Conservation (phyloP, 495 filamentous ascomycete species). For the Pyronema omphalodes region DNA sequence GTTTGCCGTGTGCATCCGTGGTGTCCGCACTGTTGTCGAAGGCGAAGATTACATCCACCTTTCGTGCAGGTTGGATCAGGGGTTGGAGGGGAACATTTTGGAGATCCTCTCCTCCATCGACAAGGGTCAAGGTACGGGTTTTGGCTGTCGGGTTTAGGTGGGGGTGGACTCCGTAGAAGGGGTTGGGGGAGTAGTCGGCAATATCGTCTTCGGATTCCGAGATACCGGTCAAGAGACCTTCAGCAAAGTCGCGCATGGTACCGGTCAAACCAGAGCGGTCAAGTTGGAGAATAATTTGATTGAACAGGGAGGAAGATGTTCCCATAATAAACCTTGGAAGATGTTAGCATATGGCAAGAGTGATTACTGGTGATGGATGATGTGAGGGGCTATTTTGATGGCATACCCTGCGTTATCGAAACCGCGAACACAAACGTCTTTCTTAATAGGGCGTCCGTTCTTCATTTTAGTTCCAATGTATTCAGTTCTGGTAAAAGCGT, state of each 20-base stretch:
- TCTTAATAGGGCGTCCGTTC: constrained; percentile 38
- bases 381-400: neutral
- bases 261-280: constrained; percentile 33
- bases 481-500: constrained; percentile 53
- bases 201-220: constrained; percentile 45
- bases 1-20: constrained; percentile 9
- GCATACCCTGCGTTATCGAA: constrained; percentile 57
- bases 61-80: constrained; percentile 56
- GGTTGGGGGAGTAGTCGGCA: constrained; percentile 66
- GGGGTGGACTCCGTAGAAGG: constrained; percentile 57
- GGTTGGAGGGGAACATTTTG: constrained; percentile 83
- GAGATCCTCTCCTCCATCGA: constrained; percentile 71
- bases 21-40: constrained; percentile 77
- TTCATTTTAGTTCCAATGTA: constrained; percentile 71
- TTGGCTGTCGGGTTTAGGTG: constrained; percentile 40
- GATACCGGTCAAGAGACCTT: constrained; percentile 21
- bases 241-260: constrained; percentile 37
- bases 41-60: constrained; percentile 83
- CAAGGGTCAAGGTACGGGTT: constrained; percentile 45
- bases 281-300: constrained; percentile 39
- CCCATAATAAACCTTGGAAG: constrained; percentile 50
- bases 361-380: neutral
- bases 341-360: constrained; percentile 2
- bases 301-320: constrained; percentile 82
- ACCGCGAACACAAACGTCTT: constrained; percentile 50